Conservation (phyloP, 139 green algal genomes). For the Chlamydomonas schloesseri region DNA sequence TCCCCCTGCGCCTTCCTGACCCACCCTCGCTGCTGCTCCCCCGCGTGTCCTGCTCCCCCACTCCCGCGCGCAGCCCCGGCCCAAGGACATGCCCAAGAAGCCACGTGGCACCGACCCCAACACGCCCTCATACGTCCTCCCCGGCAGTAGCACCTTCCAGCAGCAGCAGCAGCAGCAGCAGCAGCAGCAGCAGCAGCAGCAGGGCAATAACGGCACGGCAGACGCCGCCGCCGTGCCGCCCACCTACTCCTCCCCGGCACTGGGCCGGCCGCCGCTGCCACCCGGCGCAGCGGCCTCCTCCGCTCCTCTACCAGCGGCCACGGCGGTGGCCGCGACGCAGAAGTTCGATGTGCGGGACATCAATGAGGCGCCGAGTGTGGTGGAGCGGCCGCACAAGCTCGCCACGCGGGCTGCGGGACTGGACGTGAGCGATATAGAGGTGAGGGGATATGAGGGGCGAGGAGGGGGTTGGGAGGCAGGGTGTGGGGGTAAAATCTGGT, state of each 20-base stretch:
- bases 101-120: constrained; percentile 49
- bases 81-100: neutral
- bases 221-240: too few relatives aligned
- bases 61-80: neutral
- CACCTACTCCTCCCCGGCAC: too few relatives aligned
- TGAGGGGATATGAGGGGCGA: too few relatives aligned
- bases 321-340: too few relatives aligned
- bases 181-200: neutral
- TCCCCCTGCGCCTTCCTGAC: too few relatives aligned
- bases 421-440: constrained; percentile 33
- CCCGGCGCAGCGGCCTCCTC: too few relatives aligned
- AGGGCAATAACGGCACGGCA: too few relatives aligned
- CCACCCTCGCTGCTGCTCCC: neutral
- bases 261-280: too few relatives aligned
- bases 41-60: neutral
- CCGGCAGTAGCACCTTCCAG: neutral
- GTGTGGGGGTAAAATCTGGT: too few relatives aligned
- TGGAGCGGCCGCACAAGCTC: neutral
- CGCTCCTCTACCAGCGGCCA: too few relatives aligned
- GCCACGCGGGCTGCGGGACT: neutral
- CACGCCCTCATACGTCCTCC: constrained; percentile 38
- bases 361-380: neutral
- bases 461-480: too few relatives aligned
- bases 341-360: constrained; percentile 28
- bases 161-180: neutral